Base-by-base conservation (phyloP, 2,329 filamentous ascomycete species). In the Cercospora sp. region DNA sequence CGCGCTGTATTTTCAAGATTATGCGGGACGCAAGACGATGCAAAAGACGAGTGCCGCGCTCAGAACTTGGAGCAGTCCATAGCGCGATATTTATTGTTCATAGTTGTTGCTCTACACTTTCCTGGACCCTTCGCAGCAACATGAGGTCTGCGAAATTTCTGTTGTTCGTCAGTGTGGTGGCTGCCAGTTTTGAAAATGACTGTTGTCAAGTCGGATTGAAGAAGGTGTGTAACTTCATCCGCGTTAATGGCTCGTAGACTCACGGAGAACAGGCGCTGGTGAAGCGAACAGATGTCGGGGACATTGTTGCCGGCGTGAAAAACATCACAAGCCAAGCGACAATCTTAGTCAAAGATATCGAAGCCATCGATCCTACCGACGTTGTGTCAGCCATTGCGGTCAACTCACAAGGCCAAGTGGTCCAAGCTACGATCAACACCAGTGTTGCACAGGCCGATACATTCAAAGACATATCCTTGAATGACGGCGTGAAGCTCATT, bases 401-500 rank as follows among this genome's bases (percentile, higher is more conserved):
- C 13, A 60, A 60, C 30, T 60, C 58, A 5, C 31, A 60, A 60
- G 58, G 58, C 58, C 58, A 60, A 23, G 58, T 60, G 20, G 58
- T 60, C n/a, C 58, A 60, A 60, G 58, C 58, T 23, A n/a, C 58
- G 20, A 60, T 60, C 28, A 60, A 60, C 58, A 31, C n/a, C 20
- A 60, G 58, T 36, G 58, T 60, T 20, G 39, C n/a, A 12, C 58
- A 39, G 39, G 58, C 58, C 58, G 13, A 9, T 31, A 18, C 30
- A n/a, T 60, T 60, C 58, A 60, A 60, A 23, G 30, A 60, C 58
- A 60, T 60, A n/a, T 42, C 36, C 36, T n/a, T 42, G 36, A 42
- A 42, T 3, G 36, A 42, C 16, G 36, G 36, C 36, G 36, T 42
- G 36, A 42, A 42, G 36, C 36, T 42, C 13, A 42, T 42, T 3